Conservation (phyloP, 2,329 filamentous ascomycete species). For the Diaporthe nobilis region DNA sequence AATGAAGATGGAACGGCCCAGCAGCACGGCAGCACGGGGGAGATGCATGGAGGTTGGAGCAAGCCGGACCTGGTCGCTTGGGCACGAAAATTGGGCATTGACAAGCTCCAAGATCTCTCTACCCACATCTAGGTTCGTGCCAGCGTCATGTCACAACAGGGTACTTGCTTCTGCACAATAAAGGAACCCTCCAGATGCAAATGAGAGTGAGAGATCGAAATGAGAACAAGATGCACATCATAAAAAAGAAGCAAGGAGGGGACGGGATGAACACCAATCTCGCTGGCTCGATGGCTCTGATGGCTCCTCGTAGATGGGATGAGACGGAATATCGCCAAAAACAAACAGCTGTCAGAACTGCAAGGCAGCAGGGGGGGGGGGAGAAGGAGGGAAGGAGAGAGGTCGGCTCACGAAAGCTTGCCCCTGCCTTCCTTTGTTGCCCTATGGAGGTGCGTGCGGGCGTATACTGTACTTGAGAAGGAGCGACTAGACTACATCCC, state of each 20-base stretch:
- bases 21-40: neutral
- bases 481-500: neutral
- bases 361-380: neutral
- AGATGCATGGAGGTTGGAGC: conserved; percentile 1
- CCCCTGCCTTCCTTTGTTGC: conserved; percentile 27
- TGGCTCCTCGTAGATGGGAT: neutral
- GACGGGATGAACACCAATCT: conserved; percentile 13
- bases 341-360: neutral
- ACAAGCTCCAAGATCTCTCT: neutral
- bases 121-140: conserved; percentile 23
- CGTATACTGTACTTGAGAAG: neutral
- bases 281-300: neutral
- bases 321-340: neutral
- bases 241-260: conserved; percentile 1
- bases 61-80: conserved; percentile 24
- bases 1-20: conserved; percentile 1
- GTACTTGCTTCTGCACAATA: conserved; percentile 19
- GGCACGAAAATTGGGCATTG: conserved; percentile 30
- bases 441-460: conserved; percentile 17
- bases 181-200: conserved; percentile 7
- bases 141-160: neutral
- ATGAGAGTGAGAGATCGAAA: conserved; percentile 15
- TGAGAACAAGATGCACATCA: conserved; percentile 22
- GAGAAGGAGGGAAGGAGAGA: neutral
- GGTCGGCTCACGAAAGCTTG: neutral